phyloP scores from a whole-genome alignment of 164 flowering plant genomes.

The Saururus chinensis region DNA sequence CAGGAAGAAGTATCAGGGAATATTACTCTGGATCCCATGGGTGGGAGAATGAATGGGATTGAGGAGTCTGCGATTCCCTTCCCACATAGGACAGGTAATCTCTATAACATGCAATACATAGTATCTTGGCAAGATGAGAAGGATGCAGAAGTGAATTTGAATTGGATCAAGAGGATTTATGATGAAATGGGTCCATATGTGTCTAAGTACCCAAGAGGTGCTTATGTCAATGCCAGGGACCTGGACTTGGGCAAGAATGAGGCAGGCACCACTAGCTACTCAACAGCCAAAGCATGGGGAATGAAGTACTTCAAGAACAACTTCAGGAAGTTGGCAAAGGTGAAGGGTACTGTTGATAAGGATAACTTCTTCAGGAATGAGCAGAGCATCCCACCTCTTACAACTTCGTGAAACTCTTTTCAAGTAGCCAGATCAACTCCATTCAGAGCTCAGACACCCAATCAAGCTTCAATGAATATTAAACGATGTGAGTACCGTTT shows the following conservation, averaged over 20 bases:
- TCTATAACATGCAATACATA: conserved; percentile 8
- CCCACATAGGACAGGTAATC: conserved; percentile 14
- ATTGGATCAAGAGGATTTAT: conserved; percentile 14
- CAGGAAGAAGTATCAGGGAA: neutral
- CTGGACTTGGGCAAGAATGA: conserved; percentile 16
- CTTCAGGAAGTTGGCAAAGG: conserved; percentile 17
- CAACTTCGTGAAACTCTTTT: no score
- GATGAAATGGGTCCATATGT: conserved; percentile 15
- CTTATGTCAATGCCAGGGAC: conserved; percentile 17
- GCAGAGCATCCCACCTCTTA: conserved; percentile 6
- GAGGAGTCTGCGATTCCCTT: conserved; percentile 14
- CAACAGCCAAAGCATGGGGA: conserved; percentile 12
- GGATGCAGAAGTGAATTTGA: neutral
- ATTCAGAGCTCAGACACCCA: no score
- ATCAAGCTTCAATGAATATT: no score
- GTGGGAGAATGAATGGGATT: conserved; percentile 15
- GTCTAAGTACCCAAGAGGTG: conserved; percentile 13
- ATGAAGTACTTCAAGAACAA: conserved; percentile 17
- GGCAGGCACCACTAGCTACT: conserved; percentile 4
- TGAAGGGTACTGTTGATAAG: conserved; percentile 17
- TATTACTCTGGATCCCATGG: conserved; percentile 13
- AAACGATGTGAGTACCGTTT: no score
- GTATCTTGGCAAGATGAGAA: conserved; percentile 7
- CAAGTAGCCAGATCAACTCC: no score
- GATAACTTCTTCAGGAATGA: conserved; percentile 13